Conservation (phyloP, 225 moss, liverwort and hornwort genomes). For the Thuidium tamariscinum region DNA sequence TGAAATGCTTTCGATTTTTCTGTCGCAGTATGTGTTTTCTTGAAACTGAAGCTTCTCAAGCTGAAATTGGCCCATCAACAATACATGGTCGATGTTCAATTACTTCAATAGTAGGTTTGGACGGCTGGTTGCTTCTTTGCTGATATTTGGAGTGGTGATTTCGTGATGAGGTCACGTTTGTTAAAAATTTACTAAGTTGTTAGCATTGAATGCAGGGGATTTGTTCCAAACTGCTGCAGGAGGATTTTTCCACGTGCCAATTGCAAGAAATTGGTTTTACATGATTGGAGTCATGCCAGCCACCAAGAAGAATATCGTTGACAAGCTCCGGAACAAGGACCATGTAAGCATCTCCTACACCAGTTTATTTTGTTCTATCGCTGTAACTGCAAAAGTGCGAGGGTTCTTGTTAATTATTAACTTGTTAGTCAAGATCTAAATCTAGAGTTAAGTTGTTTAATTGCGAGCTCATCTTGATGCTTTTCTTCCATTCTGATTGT, state of each 20-base stretch:
- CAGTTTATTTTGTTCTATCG: not conserved
- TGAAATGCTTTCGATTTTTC: not conserved
- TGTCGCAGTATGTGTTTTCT: not conserved
- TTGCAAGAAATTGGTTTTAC: slow-evolving; percentile 54
- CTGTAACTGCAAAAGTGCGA: not conserved
- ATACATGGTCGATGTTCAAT: not conserved
- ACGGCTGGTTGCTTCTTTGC: not conserved
- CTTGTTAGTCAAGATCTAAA: not conserved
- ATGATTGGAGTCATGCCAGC: slow-evolving; percentile 61
- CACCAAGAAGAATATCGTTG: slow-evolving; percentile 39
- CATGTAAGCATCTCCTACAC: slow-evolving; percentile 31
- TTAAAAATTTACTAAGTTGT: not conserved
- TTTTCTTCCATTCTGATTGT: not conserved
- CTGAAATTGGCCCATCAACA: not conserved
- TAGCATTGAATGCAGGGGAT: slow-evolving; percentile 48
- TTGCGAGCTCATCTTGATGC: not conserved
- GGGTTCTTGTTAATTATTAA: not conserved
- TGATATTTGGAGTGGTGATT: not conserved
- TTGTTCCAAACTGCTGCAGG: slow-evolving; percentile 78
- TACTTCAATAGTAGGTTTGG: not conserved
- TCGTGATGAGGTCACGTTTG: not conserved
- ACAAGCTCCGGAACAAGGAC: slow-evolving; percentile 54
- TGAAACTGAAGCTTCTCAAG: not conserved
- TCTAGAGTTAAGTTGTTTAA: not conserved
- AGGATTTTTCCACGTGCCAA: slow-evolving; percentile 52